These are phyloP conservation scores for Colletotrichum shisoi DNA, from an alignment of 2,329 filamentous ascomycete species.

Conservation along the genomic window DNA sequence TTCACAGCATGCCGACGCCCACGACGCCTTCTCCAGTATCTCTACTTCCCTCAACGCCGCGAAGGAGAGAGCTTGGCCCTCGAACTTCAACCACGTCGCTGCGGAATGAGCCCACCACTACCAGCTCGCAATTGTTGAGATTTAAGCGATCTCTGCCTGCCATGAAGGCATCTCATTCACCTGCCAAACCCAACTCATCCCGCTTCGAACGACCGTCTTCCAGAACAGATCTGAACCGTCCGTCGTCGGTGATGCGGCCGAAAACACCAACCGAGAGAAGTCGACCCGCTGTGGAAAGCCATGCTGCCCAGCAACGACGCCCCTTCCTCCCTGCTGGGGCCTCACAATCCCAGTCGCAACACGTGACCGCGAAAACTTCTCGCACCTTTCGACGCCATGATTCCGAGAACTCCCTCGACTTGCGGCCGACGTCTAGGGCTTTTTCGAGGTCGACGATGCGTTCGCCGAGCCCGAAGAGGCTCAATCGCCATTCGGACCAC, in stretches of 20 bases:
- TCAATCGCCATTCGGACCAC: slow-evolving; percentile 47
- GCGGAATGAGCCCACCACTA: slow-evolving; percentile 69
- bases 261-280: slow-evolving; percentile 76
- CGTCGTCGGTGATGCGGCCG: slow-evolving; percentile 64
- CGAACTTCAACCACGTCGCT: slow-evolving; percentile 64
- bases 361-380: slow-evolving; percentile 74
- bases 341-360: slow-evolving; percentile 77
- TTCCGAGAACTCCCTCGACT: slow-evolving; percentile 73
- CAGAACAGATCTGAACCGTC: slow-evolving; percentile 61
- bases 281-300: slow-evolving; percentile 60
- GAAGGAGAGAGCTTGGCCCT: slow-evolving; percentile 65
- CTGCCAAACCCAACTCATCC: slow-evolving; percentile 57
- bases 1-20: slow-evolving; percentile 69
- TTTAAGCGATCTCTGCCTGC: slow-evolving; percentile 71
- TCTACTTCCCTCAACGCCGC: slow-evolving; percentile 66
- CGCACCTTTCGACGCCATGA: slow-evolving; percentile 81
- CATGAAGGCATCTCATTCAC: slow-evolving; percentile 61
- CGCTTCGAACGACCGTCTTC: slow-evolving; percentile 68
- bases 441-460: slow-evolving; percentile 66
- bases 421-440: slow-evolving; percentile 64
- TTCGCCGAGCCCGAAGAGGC: slow-evolving; percentile 67
- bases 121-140: slow-evolving; percentile 69
- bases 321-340: slow-evolving; percentile 84
- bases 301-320: slow-evolving; percentile 63
- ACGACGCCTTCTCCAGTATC: slow-evolving; percentile 65